These are phyloP conservation scores for Calonectria pseudoreteaudii DNA, from an alignment of 2,329 filamentous ascomycete species.

Conservation along the genomic window DNA sequence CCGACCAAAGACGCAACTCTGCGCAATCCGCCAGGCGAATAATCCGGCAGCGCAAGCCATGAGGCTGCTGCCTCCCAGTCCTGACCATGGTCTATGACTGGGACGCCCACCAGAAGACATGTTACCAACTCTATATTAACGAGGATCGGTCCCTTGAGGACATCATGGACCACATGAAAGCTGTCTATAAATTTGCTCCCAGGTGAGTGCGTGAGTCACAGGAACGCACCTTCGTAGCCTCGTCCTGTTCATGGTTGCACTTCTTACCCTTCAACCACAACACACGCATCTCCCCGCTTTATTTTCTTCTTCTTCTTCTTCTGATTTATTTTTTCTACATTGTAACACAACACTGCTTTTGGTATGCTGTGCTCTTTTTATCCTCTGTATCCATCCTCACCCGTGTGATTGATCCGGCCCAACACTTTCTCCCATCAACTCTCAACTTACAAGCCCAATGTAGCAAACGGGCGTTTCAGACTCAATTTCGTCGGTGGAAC, in stretches of 20 bases:
- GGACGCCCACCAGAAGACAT: slow-evolving; percentile 57
- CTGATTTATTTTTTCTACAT: not conserved
- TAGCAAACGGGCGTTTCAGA: slow-evolving; percentile 82
- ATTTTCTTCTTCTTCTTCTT: not conserved
- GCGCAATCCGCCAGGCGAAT: slow-evolving; percentile 5
- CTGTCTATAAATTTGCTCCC: slow-evolving; percentile 74
- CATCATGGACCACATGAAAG: slow-evolving; percentile 78
- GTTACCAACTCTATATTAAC: slow-evolving; percentile 77
- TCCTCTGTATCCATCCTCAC: not conserved
- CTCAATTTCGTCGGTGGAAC: slow-evolving; percentile 81
- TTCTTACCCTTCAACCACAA: not conserved
- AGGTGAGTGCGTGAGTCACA: slow-evolving; percentile 66
- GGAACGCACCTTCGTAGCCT: not conserved
- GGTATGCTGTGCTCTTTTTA: not conserved
- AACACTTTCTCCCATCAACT: not conserved
- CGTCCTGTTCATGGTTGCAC: not conserved
- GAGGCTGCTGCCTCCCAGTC: slow-evolving; percentile 28
- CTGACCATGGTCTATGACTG: slow-evolving; percentile 60
- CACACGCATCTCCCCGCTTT: not conserved
- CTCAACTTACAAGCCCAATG: slow-evolving; percentile 32
- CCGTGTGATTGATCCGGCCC: not conserved
- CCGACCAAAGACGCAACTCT: slow-evolving; percentile 41
- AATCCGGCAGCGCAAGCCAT: slow-evolving; percentile 16
- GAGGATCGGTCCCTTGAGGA: slow-evolving; percentile 80
- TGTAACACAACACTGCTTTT: not conserved